Conservation (phyloP, 495 filamentous ascomycete species). For the Rhizodiscina lignyota region DNA sequence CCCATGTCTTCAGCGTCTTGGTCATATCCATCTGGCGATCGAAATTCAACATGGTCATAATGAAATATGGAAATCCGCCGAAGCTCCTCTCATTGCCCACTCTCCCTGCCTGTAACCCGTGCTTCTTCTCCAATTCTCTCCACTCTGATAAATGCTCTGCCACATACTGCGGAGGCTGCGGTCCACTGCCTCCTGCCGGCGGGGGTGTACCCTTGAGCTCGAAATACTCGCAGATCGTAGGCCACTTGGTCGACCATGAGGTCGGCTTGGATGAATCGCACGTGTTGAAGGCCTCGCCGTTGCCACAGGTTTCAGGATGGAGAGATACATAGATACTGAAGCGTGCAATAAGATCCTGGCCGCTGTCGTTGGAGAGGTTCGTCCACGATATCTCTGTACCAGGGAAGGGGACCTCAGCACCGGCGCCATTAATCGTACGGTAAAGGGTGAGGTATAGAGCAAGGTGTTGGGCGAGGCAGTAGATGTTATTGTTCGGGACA, state of each 20-base stretch:
- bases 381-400: constrained; percentile 15
- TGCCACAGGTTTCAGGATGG: constrained; percentile 12
- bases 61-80: constrained; percentile 18
- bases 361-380: constrained; percentile 15
- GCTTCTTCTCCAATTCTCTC: constrained; percentile 20
- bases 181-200: constrained; percentile 13
- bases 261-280: constrained; percentile 8
- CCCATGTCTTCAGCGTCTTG: constrained; percentile 15
- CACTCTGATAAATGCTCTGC: constrained; percentile 17
- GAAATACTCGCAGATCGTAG: constrained; percentile 18
- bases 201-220: constrained; percentile 16
- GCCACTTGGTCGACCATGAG: constrained; percentile 18
- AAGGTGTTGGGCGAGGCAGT: constrained; percentile 17
- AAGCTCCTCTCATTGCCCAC: constrained; percentile 18
- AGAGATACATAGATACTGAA: constrained; percentile 18
- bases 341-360: constrained; percentile 17
- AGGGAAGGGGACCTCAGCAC: constrained; percentile 15
- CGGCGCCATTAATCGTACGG: constrained; percentile 11
- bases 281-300: constrained; percentile 16
- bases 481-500: constrained; percentile 20
- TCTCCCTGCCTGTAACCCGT: constrained; percentile 18
- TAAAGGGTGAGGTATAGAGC: constrained; percentile 15
- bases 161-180: constrained; percentile 20
- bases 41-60: constrained; percentile 25
- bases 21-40: constrained; percentile 24